These are phyloP conservation scores for Cyberlindnera americana DNA, from an alignment of 805 yeast species.

Conservation along the genomic window DNA sequence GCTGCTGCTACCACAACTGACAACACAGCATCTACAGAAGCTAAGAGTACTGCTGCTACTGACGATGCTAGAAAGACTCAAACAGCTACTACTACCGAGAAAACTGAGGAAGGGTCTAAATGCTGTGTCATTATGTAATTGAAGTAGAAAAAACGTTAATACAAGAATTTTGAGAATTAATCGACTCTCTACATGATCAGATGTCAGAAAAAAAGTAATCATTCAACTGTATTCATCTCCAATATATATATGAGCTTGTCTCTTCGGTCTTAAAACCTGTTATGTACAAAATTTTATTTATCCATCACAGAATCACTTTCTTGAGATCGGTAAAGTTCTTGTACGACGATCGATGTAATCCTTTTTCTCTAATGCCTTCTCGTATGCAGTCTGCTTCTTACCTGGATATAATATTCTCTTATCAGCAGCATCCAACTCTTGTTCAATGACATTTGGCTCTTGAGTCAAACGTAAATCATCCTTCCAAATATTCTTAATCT, in stretches of 20 bases:
- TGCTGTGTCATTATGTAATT: conserved; percentile 32
- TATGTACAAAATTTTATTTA: conserved; percentile 11
- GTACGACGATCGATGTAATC: conserved; percentile 55
- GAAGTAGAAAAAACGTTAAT: neutral
- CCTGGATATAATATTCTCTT: conserved; percentile 72
- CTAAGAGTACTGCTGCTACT: conserved; percentile 12
- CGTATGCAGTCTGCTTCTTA: conserved; percentile 46
- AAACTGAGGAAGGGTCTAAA: conserved; percentile 25
- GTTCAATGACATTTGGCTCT: conserved; percentile 24
- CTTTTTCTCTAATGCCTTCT: conserved; percentile 45
- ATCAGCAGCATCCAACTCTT: conserved; percentile 50
- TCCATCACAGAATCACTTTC: too few species aligned
- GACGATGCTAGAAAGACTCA: conserved; percentile 20
- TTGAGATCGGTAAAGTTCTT: conserved; percentile 51
- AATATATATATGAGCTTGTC: too few species aligned
- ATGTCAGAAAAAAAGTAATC: too few species aligned
- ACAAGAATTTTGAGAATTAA: neutral
- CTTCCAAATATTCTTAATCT: conserved; percentile 75
- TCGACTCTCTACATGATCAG: neutral
- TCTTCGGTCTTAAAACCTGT: neutral
- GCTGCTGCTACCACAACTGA: conserved; percentile 8
- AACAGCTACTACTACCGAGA: conserved; percentile 17
- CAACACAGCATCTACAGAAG: conserved; percentile 1
- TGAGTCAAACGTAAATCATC: conserved; percentile 31
- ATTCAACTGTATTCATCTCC: neutral